These are phyloP conservation scores for Gaertneriomyces sp. DNA, from an alignment of 192 early-diverging fungal genomes.

Conservation along the genomic window DNA sequence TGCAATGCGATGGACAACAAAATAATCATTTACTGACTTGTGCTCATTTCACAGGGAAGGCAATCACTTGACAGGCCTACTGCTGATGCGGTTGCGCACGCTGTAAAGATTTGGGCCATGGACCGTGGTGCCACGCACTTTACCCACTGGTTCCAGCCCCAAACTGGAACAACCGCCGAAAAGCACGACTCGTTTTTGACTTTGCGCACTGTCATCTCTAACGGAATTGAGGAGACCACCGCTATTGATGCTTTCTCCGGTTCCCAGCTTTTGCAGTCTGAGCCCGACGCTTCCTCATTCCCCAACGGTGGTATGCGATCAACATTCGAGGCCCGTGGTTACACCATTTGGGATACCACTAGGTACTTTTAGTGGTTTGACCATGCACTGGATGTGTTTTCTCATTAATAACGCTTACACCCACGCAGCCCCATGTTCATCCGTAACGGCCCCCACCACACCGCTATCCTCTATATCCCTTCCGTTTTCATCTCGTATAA, in stretches of 20 bases:
- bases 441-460: constrained; percentile 86
- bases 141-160: constrained; percentile 99
- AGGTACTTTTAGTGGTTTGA: constrained; percentile 25
- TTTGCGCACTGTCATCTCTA: constrained; percentile 74
- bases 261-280: constrained; percentile 93
- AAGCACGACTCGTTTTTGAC: constrained; percentile 99
- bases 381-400: background rate
- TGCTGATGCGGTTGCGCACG: constrained; percentile 98
- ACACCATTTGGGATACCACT: constrained; percentile 98
- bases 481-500: constrained; percentile 99
- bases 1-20: background rate
- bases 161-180: constrained; percentile 97
- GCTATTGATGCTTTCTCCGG: constrained; percentile 97
- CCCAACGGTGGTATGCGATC: constrained; percentile 96
- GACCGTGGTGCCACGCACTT: constrained; percentile 95
- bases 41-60: constrained; percentile 58
- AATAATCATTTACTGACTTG: background rate
- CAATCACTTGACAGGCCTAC: constrained; percentile 86
- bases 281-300: constrained; percentile 99
- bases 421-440: constrained; percentile 87
- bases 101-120: constrained; percentile 97
- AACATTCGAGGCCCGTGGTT: constrained; percentile 99
- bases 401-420: constrained; percentile 6
- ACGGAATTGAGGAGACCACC: constrained; percentile 77
- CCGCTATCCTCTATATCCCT: constrained; percentile 91